Evolutionary conservation across 2,329 filamentous ascomycete genomes (phyloP), one percentile per base, ranked within the genome.

Genomic region (Fusarium sp.): DNA sequence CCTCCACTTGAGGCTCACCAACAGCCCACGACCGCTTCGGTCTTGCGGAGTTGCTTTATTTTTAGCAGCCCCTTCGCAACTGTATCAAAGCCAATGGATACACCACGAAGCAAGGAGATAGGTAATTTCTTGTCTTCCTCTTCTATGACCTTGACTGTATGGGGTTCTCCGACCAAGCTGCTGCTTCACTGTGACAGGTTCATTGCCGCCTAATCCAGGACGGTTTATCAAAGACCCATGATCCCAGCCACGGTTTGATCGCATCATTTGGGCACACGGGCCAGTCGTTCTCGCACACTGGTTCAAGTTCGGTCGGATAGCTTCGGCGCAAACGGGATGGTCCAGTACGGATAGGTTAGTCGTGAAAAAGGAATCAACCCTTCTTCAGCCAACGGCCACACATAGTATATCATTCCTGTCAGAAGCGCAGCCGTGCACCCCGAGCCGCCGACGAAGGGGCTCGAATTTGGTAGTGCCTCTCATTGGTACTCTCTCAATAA

Each of bases 201-300:
- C 31, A 20, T 51, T 38, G 58, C 39, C 26, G 26, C 52, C 48
- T 39, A 59, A 35, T 51, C 49, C 35, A 66, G 54, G 26, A 38
- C 54, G 52, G 36, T 57, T 69, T 35, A 47, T 48, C 49, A 36
- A 59, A 65, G 54, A 72, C 41, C 71, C 68, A 72, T 72, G 72
- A 74, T 69, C 72, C 67, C 42, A 48, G 72, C 33, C 55, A 62
- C 44, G 60, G 55, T 42, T 68, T 55, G 36, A 42, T 76, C 72
- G 64, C 75, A 75, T 77, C 69, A 75, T 77, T 66, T 66, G 70
- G 69, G 65, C 67, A 69, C 75, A 78, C 74, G 68, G 75, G 74
- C 76, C 76, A 78, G 74, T 78, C 75, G 77, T 78, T 78, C 73
- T 69, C 62, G 55, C 75, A 78, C 76, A 77, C 66, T 72, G 56